Evolutionary conservation across 2,329 filamentous ascomycete species (phyloP).

Genomic region (Capronia americana): DNA sequence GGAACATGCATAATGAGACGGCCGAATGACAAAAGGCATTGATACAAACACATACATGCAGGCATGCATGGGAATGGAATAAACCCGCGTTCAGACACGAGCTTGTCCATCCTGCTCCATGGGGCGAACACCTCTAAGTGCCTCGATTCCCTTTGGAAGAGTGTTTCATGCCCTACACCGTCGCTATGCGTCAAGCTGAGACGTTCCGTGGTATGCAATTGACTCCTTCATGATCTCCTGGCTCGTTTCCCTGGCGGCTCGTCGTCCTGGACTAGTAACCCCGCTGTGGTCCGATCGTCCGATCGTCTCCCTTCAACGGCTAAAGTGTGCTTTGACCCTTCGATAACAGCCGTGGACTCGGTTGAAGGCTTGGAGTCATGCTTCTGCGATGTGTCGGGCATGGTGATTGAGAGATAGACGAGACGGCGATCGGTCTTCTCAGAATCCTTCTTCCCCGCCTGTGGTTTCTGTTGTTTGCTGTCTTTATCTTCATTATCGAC

Average conservation of each 20-base stretch:
- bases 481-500: background rate
- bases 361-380: background rate
- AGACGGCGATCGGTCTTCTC: constrained; percentile 13
- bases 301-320: background rate
- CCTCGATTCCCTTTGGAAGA: background rate
- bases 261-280: constrained; percentile 12
- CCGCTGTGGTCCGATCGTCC: constrained; percentile 11
- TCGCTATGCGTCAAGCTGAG: constrained; percentile 17
- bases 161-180: background rate
- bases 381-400: constrained; percentile 2
- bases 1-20: background rate
- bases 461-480: background rate
- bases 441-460: background rate
- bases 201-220: background rate
- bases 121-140: background rate
- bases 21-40: background rate
- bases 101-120: background rate
- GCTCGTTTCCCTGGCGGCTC: constrained; percentile 32
- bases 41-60: background rate
- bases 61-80: constrained; percentile 13
- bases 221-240: constrained; percentile 19
- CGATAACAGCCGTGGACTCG: background rate
- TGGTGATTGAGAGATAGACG: constrained; percentile 30
- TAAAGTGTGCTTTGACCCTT: background rate
- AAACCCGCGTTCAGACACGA: constrained; percentile 9